Evolutionary conservation across 768 basidiomycete genomes (phyloP), one percentile per base, ranked within the genome.

Genomic region (Antrodiella citrinella): DNA sequence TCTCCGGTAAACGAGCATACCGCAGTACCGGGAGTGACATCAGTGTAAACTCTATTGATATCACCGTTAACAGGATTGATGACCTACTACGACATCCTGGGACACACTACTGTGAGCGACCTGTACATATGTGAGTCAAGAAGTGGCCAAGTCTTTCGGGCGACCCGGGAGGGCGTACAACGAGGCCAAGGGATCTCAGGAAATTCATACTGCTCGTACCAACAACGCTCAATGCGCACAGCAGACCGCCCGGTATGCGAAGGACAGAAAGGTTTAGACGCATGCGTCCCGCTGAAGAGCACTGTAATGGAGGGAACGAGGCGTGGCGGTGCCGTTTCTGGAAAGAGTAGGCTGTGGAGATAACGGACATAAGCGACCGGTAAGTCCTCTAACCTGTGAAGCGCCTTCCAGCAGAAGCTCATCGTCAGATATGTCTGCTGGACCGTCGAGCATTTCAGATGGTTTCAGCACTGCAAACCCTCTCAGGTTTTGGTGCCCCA

Each of bases 331-430:
- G 30, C 41, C 41, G 7, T 18, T 18, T 43, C 21, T 7, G 41
- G 41, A 43, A 43, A 19, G 18, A 22, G 5, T 15, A 15, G 30
- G n/a, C 41, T 43, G 41, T 43, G 41, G 10, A 22, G n/a, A 43
- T 43, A 7, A 43, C 53, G 53, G 45, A 21, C 9, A 21, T 50
- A 47, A 45, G 45, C 44, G 5, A 15, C 49, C 53, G 53, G 38
- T 54, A 54, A 12, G 53, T 47, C 53, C 53, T 42, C 35, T n/a
- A 21, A 30, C 38, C 53, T 42, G 53, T 53, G 40, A 21, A 43
- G 15, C 30, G 21, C 30, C 30, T 35, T 35, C 30, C 30, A 15
- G 30, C 15, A 7, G 15, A 35, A 35, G 30, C 30, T 35, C 30
- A 35, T n/a, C 30, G 30, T 35, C 30, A 35, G 30, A 7, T 35